Evolutionary conservation across 164 flowering plant species (phyloP), one percentile per base, ranked within the genome.

Genomic region (Tinospora cordifolia): DNA sequence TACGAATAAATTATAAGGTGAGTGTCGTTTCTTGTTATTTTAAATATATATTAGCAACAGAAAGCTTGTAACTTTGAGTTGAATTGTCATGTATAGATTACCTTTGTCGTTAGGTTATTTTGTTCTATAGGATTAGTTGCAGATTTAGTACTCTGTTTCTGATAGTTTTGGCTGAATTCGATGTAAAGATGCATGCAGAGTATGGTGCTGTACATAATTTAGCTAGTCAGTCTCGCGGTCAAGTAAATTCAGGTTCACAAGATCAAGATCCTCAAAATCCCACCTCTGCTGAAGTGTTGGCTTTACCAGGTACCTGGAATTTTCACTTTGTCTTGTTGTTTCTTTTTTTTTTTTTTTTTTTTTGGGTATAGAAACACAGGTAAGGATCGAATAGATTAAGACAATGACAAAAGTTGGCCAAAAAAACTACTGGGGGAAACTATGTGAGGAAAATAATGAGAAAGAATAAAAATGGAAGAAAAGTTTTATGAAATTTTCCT

Each of bases 1-100:
- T 87, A 47, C 85, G 97, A 71, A 58, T 77, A 24, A 90, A 84
- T 77, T 85, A 86, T 74, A 91, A 90, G 94, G 97, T 91, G 69
- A 74, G 88, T 81, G 15, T 19, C 51, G 12, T 58, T 59, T 6
- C 7, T 47, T 64, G 1, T 34, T 17, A 2, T n/a, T 64, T 1
- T 34, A n/a, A n/a, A n/a, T 7, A 47, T 49, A 6, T n/a, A 27
- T 47, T 27, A 14, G 47, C 14, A 44, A 10, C 47, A 3, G 4
- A 40, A 11, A n/a, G 1, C 30, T 2, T 62, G 15, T 62, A 12
- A 24, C 7, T 22, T 62, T 36, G 30, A 11, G 15, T 24, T 13
- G 14, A 24, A 62, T 24, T 62, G 13, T n/a, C 30, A 62, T 14
- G 5, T 62, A 6, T n/a, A 21, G 26, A 22, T 60, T 60, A 11